phyloP scores from a whole-genome alignment of 2,329 filamentous ascomycete genomes.

The Leptographium wingfieldii region DNA sequence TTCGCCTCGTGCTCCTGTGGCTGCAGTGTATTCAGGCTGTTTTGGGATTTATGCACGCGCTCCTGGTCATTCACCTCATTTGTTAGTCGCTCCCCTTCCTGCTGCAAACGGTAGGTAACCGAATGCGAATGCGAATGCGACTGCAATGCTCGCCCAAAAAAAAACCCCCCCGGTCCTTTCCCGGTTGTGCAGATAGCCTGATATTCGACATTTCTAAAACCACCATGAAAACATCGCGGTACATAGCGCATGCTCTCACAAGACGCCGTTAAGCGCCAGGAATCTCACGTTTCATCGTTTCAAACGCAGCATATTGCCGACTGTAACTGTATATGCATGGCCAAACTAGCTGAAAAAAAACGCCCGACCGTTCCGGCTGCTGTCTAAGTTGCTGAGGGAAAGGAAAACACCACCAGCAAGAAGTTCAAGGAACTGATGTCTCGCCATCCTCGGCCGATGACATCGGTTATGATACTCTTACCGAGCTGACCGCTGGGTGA shows the following conservation, averaged over 20 bases:
- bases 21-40: background rate
- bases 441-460: background rate
- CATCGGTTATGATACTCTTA: background rate
- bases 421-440: background rate
- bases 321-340: background rate
- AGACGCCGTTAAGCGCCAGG: too few species aligned
- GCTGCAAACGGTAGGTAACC: too few species aligned
- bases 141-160: too few species aligned
- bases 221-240: too few species aligned
- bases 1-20: background rate
- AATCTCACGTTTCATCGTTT: too few species aligned
- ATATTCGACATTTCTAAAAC: too few species aligned
- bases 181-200: too few species aligned
- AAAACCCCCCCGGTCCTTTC: too few species aligned
- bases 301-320: background rate
- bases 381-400: background rate
- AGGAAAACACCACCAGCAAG: too few species aligned
- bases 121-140: too few species aligned
- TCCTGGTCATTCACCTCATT: too few species aligned
- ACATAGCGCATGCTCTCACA: too few species aligned
- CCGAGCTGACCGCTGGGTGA: conserved; percentile 32
- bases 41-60: background rate
- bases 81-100: background rate
- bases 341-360: background rate
- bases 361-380: background rate